Evolutionary conservation across 2,329 filamentous ascomycete genomes (phyloP).

Genomic region (Colletotrichum sp.): DNA sequence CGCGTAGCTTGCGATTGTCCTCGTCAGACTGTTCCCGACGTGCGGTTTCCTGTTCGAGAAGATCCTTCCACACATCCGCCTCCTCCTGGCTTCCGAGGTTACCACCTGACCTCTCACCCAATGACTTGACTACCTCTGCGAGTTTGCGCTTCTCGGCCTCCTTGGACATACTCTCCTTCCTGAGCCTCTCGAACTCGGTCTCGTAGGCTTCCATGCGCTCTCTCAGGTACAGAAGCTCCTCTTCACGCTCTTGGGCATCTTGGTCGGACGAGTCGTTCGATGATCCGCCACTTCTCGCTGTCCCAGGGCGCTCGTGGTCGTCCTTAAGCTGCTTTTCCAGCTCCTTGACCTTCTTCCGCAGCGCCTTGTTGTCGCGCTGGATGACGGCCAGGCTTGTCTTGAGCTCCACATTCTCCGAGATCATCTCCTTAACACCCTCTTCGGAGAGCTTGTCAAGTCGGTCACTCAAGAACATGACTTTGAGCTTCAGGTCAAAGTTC

Average conservation of each 20-base stretch:
- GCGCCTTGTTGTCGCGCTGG: conserved; percentile 86
- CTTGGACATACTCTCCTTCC: conserved; percentile 76
- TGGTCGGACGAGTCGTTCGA: conserved; percentile 64
- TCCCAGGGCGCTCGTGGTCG: conserved; percentile 66
- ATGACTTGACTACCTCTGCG: conserved; percentile 73
- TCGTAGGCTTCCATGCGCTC: conserved; percentile 87
- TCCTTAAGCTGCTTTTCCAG: conserved; percentile 80
- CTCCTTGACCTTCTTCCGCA: conserved; percentile 83
- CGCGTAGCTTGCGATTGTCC: conserved; percentile 81
- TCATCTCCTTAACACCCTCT: conserved; percentile 97
- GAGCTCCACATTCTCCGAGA: conserved; percentile 94
- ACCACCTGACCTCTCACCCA: conserved; percentile 55
- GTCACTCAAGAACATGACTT: conserved; percentile 96
- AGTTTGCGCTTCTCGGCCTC: conserved; percentile 88
- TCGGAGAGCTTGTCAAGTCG: conserved; percentile 92
- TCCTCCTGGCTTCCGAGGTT: conserved; percentile 62
- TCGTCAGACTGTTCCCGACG: conserved; percentile 90
- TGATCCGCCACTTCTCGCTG: conserved; percentile 59
- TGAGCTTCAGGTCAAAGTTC: conserved; percentile 96
- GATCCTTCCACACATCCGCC: conserved; percentile 91
- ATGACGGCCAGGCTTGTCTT: conserved; percentile 88
- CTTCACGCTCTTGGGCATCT: conserved; percentile 73
- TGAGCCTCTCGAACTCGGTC: conserved; percentile 81
- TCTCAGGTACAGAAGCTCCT: conserved; percentile 83
- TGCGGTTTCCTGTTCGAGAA: conserved; percentile 89